Evolutionary conservation across 2,329 filamentous ascomycete species (phyloP), one percentile per base, ranked within the genome.

Genomic region (Aaosphaeria pasadenensis): DNA sequence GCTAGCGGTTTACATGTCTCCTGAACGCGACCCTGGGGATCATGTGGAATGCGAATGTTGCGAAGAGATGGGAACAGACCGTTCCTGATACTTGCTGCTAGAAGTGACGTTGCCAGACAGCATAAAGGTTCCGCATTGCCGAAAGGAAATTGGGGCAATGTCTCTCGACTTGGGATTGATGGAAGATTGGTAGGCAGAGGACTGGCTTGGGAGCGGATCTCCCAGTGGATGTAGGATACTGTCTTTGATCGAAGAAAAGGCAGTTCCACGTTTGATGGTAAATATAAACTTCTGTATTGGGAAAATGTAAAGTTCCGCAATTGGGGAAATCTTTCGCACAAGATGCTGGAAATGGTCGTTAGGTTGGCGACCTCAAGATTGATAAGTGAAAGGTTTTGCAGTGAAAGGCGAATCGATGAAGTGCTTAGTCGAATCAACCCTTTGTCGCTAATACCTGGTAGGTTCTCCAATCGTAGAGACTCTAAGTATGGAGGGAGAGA

Each of bases 1-100:
- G 80, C 79, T 4, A 77, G 71, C 1, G 87, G 87, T 39, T 77
- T 79, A 66, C 88, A 91, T 1, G 90, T 76, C 1, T 75, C 71
- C 68, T 91, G 88, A 52, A 91, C 82, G 6, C 81, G 57, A 29
- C 87, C 88, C 5, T 88, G 80, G 1, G 85, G 80, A 54, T 91
- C 88, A 48, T 82, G 82, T 1, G 86, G 88, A 0, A 82, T 76
- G 46, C 87, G 81, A 13, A 91, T 70, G 1, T 63, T 72, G 7
- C 72, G 74, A 7, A 91, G 75, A 0, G 71, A 64, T 0, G 88
- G 87, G 59, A 91, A 88, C 0, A 82, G 83, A 4, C 73, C 72
- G 1, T 79, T 77, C 5, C 69, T 68, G 54, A 91, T 87, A 58
- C 83, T 83, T 49, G 76, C 75, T 1, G 85, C 82, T 6, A 91